Percentiles rank a stretch among this genome's conserved stretches.
phyloP scores from a whole-genome alignment of 192 early-diverging fungal genomes.

The Linnemannia elongata region DNA sequence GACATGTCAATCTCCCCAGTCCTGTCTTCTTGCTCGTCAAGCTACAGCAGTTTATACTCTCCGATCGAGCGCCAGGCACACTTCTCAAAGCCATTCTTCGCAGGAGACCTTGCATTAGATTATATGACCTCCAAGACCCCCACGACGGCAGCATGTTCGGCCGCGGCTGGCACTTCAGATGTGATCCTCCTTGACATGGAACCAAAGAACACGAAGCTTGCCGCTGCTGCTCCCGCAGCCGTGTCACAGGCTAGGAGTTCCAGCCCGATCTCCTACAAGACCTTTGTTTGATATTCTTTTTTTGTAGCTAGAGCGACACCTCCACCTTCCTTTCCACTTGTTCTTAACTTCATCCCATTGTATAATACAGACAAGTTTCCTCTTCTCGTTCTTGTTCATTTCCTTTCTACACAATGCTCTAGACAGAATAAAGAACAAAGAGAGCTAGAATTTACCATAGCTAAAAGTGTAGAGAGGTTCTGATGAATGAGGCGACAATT shows the following conservation, averaged over 20 bases:
- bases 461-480: background rate
- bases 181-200: background rate
- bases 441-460: background rate
- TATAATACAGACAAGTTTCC: background rate
- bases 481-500: too few relatives aligned
- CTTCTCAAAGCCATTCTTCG: background rate
- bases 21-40: conserved; percentile 26
- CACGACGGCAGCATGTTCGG: background rate
- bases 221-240: background rate
- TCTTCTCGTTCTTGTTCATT: background rate
- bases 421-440: too few relatives aligned
- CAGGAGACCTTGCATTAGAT: background rate
- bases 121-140: background rate
- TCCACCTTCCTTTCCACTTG: background rate
- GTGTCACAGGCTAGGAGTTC: background rate
- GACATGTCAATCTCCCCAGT: conserved; percentile 29
- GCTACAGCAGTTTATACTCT: conserved; percentile 14
- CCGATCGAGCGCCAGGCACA: background rate
- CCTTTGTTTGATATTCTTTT: background rate
- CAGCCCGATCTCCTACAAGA: background rate
- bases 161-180: background rate
- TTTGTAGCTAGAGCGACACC: background rate
- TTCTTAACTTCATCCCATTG: background rate
- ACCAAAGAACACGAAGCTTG: background rate
- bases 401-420: too few relatives aligned